Base-by-base conservation (phyloP, 2,329 filamentous ascomycete genomes). In the Aspergillus texensis region DNA sequence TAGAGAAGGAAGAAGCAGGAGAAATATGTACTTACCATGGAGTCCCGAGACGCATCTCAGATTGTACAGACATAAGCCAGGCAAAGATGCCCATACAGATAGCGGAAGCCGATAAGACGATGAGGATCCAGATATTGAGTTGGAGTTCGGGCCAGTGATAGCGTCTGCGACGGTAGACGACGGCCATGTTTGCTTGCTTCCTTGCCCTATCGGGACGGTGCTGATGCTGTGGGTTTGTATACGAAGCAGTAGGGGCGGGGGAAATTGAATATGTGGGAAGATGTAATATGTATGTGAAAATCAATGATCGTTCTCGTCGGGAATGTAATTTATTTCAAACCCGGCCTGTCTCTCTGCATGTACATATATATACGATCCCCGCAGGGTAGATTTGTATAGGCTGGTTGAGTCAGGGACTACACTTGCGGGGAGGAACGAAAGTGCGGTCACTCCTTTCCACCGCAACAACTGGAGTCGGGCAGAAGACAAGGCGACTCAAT, bases 71-170 rank as follows among this genome's bases (percentile, higher is more conserved):
- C 74, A 89, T 84, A 69, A 89, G 88, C 75, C 83, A 83, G 21
- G 85, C 83, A 70, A 86, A 88, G 50, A 89, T 82, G 9, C 87
- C 87, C 2, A 89, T 77, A 60, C 87, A 83, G 58, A 83, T 83
- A 30, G 84, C 82, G 12, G 85, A 85, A 2, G 84, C 83, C 0
- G 82, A 84, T 19, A 89, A 80, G 74, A 89, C 87, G 68, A 88
- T 79, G 68, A 89, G 84, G 59, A 86, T 84, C 87, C 87, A 90
- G 70, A 88, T 76, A 71, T 89, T 89, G 67, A 90, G 81, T 70
- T 89, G 86, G 56, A 85, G 79, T 74, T 89, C 86, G 3, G 87
- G 87, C 87, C 87, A 90, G 78, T 83, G 85, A 79, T 89, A 89
- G 70, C 83, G 77, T 24, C 79, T 77, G 34, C 75, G 75, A 54